Evolutionary conservation across 2,329 filamentous ascomycete species (phyloP), one percentile per base, ranked within the genome.

Genomic region (Colletotrichum agaves): DNA sequence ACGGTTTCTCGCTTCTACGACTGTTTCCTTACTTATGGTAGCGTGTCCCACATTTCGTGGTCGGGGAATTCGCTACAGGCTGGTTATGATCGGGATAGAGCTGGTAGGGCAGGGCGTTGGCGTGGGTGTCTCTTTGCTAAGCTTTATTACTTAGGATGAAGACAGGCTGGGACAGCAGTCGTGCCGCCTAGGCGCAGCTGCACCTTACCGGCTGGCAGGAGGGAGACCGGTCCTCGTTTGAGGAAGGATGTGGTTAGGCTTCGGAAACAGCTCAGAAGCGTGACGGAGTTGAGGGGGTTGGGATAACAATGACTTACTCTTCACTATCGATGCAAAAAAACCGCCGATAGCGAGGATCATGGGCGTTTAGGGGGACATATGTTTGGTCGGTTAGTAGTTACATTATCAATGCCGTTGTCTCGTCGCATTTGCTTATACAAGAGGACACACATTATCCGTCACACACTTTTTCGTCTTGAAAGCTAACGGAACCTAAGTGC

Each of bases 181-280:
- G 31, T 17, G 21, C 35, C 12, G n/a, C 23, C 23, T 12, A 5
- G 8, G 15, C 35, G 31, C 12, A 11, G 23, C 0, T 27, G 23
- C 27, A 11, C 17, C 19, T 46, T 12, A n/a, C 39, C 17, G 43
- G 21, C 27, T 19, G 60, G 52, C 33, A 21, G 35, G 11, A 10
- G 58, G 58, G 33, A 52, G 19, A 41, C 31, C 35, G 46, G 23
- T 2, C 21, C 27, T 27, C 27, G 2, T 27, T 7, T 41, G 13
- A 11, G 1, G 27, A 2, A 12, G 2, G 37, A 23, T 19, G 12
- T 21, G 35, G 53, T 5, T 31, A 19, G 43, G 52, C 35, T 41
- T 46, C 23, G 17, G 15, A 53, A 23, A 67, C 46, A 67, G 19
- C 19, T 63, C 41, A 41, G n/a, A 31, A 44, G 60, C 27, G 60